Conservation (phyloP, 192 early-diverging fungal species). For the Coemansia aciculifera region DNA sequence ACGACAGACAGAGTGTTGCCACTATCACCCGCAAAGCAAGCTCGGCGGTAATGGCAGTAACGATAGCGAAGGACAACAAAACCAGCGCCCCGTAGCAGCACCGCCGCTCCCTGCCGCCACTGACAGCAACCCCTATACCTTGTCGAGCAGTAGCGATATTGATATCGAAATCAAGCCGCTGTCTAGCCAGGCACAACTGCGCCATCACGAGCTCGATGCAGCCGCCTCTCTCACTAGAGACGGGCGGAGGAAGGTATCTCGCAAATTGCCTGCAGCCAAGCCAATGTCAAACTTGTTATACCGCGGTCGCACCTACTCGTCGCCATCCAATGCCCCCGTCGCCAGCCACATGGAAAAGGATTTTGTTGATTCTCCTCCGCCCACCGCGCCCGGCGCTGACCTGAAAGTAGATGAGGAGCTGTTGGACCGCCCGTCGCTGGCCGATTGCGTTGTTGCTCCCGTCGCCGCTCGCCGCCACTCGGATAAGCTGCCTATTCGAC, state of each 20-base stretch:
- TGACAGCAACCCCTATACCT: background rate
- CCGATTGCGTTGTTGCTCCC: background rate
- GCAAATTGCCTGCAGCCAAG: background rate
- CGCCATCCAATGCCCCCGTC: background rate
- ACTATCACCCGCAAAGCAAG: background rate
- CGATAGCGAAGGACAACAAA: background rate
- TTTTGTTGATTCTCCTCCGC: background rate
- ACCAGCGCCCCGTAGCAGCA: background rate
- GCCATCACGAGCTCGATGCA: background rate
- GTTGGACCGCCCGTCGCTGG: background rate
- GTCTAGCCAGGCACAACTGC: background rate
- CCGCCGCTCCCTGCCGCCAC: background rate
- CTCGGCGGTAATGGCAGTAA: constrained; percentile 5
- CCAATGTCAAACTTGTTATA: constrained; percentile 29
- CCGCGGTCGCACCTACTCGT: background rate
- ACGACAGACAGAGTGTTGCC: background rate
- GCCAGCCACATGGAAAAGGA: background rate
- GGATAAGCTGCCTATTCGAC: background rate
- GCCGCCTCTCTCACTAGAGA: background rate
- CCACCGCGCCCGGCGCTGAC: background rate
- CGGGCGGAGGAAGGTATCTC: background rate
- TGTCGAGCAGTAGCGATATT: background rate
- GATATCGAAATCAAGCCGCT: background rate
- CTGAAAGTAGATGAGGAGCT: background rate
- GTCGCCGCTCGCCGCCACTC: background rate